phyloP scores from a whole-genome alignment of 2,329 filamentous ascomycete species.

The Eurotiales sp. region DNA sequence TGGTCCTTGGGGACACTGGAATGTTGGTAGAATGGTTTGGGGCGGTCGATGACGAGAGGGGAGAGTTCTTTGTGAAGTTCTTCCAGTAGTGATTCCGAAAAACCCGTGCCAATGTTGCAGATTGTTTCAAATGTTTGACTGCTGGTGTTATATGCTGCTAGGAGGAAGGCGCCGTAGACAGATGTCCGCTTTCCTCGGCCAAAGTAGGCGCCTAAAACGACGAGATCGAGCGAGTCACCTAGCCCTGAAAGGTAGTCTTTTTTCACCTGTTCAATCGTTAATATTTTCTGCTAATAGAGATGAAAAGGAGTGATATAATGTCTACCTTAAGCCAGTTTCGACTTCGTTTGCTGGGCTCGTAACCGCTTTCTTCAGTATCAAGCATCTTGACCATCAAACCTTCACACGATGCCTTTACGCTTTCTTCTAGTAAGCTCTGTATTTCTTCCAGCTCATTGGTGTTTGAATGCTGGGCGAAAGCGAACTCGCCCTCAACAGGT shows the following conservation, averaged over 20 bases:
- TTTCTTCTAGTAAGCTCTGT: conserved; percentile 86
- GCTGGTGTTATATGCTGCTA: conserved; percentile 84
- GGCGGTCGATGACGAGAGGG: conserved; percentile 74
- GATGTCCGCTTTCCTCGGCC: conserved; percentile 94
- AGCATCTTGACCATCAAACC: conserved; percentile 99
- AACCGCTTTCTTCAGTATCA: conserved; percentile 85
- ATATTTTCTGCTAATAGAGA: no score
- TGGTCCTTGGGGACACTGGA: conserved; percentile 82
- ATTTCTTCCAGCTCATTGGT: conserved; percentile 91
- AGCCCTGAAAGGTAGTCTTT: conserved; percentile 95
- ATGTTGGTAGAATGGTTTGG: conserved; percentile 94
- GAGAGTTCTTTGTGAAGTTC: conserved; percentile 74
- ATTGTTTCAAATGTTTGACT: conserved; percentile 87
- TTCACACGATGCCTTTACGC: conserved; percentile 92
- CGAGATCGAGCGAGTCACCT: conserved; percentile 92
- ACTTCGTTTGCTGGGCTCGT: conserved; percentile 92
- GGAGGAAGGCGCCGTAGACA: conserved; percentile 90
- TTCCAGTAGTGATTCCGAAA: conserved; percentile 90
- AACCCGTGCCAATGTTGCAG: conserved; percentile 97
- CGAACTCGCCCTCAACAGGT: conserved; percentile 82
- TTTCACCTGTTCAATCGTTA: conserved; percentile 87
- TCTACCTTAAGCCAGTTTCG: conserved; percentile 94
- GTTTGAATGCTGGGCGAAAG: conserved; percentile 82
- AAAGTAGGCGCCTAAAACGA: conserved; percentile 90
- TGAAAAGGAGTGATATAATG: background rate